Percentiles rank a stretch among this genome's conserved stretches.
Evolutionary conservation across 202 grass and related monocot genomes (phyloP).

Genomic region (Cymbopogon flexuosus): DNA sequence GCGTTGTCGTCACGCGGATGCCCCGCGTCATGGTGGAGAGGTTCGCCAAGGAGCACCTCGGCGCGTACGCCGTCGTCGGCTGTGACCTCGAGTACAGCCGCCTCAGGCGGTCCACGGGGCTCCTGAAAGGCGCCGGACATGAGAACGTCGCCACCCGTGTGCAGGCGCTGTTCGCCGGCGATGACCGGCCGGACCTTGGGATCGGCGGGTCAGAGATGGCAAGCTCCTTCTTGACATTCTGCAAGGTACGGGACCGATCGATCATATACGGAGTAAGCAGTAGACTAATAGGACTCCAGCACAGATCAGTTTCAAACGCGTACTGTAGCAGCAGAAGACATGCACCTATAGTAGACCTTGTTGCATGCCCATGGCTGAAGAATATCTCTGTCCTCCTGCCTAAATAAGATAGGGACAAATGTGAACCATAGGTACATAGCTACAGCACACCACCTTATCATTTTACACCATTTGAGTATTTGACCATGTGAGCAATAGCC

Average conservation of each 20-base stretch:
- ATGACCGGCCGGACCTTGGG: constrained; percentile 38
- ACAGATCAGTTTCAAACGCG: not conserved
- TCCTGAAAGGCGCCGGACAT: not conserved
- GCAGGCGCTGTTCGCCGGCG: constrained; percentile 31
- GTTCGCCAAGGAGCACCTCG: constrained; percentile 76
- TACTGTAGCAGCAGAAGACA: not conserved
- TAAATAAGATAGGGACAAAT: not conserved
- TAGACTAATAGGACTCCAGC: no score
- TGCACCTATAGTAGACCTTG: not conserved
- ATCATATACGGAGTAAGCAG: not conserved
- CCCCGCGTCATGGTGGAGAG: constrained; percentile 66
- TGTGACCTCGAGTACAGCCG: constrained; percentile 60
- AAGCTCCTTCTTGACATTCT: constrained; percentile 36
- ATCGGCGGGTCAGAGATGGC: constrained; percentile 34
- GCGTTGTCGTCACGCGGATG: constrained; percentile 62
- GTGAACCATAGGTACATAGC: constrained; percentile 15
- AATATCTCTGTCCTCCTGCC: no score
- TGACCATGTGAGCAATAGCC: not conserved
- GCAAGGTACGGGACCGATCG: constrained; percentile 26
- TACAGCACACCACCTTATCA: not conserved
- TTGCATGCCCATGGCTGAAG: no score
- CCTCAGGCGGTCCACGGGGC: constrained; percentile 38
- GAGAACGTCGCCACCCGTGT: constrained; percentile 2
- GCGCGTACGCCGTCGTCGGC: constrained; percentile 66
- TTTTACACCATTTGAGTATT: not conserved